A percentile compares a stretch with the other conserved stretches of the same genome.
Evolutionary conservation across 139 green algal genomes (phyloP).

Genomic region (Micractinium sp.): DNA sequence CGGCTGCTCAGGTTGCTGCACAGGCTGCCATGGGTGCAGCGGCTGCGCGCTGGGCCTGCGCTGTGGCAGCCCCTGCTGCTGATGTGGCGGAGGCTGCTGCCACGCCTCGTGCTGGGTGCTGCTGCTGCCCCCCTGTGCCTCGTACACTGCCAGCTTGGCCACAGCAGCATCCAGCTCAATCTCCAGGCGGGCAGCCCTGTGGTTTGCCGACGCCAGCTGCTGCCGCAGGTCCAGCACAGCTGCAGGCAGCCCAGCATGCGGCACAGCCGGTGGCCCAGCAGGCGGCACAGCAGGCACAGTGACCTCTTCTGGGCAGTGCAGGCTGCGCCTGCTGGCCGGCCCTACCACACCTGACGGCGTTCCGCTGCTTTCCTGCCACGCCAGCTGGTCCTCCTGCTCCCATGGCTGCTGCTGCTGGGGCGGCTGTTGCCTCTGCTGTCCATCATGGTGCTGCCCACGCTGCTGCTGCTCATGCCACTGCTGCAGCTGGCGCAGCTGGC

Average conservation of each 20-base stretch:
- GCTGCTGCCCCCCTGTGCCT: background rate
- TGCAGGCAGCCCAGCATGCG: background rate
- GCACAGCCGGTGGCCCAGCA: background rate
- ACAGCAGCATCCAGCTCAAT: constrained; percentile 33
- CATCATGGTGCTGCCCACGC: background rate
- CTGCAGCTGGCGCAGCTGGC: background rate
- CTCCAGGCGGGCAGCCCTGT: background rate
- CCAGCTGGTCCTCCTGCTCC: background rate
- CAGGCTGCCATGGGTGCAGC: background rate
- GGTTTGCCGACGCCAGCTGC: constrained; percentile 16
- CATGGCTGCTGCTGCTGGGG: background rate
- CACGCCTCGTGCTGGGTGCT: background rate
- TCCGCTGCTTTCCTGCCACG: background rate
- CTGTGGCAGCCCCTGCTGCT: background rate
- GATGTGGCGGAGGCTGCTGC: background rate
- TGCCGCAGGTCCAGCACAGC: constrained; percentile 16
- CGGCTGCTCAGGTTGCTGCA: background rate
- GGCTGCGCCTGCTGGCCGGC: background rate
- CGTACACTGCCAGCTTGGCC: constrained; percentile 15
- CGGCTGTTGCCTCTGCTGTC: background rate
- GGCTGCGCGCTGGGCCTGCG: background rate
- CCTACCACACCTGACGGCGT: background rate
- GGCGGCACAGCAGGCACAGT: background rate
- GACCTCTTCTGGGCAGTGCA: background rate
- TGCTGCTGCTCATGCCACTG: background rate